Evolutionary conservation across 164 flowering plant species (phyloP), one percentile per base, ranked within the genome.

Genomic region (Echeveria elegans): DNA sequence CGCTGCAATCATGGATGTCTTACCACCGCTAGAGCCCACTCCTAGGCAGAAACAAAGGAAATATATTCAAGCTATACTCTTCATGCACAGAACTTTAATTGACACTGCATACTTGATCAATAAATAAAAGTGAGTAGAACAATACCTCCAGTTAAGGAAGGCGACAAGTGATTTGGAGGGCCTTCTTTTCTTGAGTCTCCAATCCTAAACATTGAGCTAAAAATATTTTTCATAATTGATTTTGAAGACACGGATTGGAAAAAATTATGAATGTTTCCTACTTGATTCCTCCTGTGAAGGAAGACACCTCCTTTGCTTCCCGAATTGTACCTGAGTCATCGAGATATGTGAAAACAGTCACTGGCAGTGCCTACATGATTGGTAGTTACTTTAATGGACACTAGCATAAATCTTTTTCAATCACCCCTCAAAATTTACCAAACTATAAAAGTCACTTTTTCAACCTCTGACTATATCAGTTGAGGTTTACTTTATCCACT

Each of bases 141-240:
- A 65, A 36, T 73, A 89, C 92, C 89, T 69, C 82, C 70, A 70
- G 73, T 76, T 64, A 81, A 73, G 73, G 73, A 72, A 62, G 87
- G 78, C 32, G 85, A 82, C 34, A 86, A 81, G 59, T 69, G 75
- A 48, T 75, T 78, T 30, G 72, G 68, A 41, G 73, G 53, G 68
- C 77, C 82, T 69, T 82, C 91, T 71, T 80, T 81, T 71, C 69
- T 77, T 29, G 75, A 73, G 68, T 75, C 85, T 78, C 90, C 96
- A 76, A 69, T 47, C 76, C 96, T 43, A 16, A 15, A 43, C 11
- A 0, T 36, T 14, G 11, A 43, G 0, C 3, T 43, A n/a, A 0
- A 50, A 2, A 21, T 21, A 50, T 6, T 3, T 21, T 50, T 0
- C 9, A 50, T 23, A 21, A 50, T 9, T 23, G 24, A 50, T 50